A percentile compares a stretch with the other conserved stretches of the same genome.
phyloP scores from a whole-genome alignment of 805 yeast genomes.

The Ogataea paradorogensis region DNA sequence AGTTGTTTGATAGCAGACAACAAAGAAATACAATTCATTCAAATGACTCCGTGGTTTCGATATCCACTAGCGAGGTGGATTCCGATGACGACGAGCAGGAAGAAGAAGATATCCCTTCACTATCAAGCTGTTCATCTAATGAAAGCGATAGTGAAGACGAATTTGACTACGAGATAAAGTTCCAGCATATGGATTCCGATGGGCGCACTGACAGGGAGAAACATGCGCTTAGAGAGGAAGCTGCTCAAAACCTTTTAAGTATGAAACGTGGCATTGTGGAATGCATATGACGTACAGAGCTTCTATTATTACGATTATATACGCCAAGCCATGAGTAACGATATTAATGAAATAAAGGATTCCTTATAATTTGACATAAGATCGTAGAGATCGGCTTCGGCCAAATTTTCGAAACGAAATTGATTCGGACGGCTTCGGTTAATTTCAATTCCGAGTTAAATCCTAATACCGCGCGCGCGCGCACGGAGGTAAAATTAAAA shows the following conservation, averaged over 20 bases:
- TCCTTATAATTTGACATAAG: background rate
- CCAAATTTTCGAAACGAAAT: no score
- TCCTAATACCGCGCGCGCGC: background rate
- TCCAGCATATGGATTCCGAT: constrained; percentile 1
- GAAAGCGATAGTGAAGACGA: constrained; percentile 26
- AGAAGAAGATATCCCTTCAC: constrained; percentile 23
- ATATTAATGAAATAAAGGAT: background rate
- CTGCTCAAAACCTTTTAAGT: background rate
- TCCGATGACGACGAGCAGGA: background rate
- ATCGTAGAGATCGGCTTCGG: no score
- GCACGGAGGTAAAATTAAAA: background rate
- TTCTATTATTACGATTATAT: background rate
- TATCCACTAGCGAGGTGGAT: background rate
- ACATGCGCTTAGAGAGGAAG: background rate
- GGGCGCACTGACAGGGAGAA: constrained; percentile 2
- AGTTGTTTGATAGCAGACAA: background rate
- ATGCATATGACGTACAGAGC: background rate
- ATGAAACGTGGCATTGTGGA: constrained; percentile 2
- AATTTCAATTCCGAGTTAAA: no score
- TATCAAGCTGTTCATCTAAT: constrained; percentile 29
- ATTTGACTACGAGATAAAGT: constrained; percentile 2
- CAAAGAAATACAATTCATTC: background rate
- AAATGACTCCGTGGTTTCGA: constrained; percentile 2
- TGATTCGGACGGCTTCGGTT: no score
- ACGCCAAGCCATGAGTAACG: background rate